Evolutionary conservation across 495 filamentous ascomycete species (phyloP).

Genomic region (Aspergillus heteromorphus): DNA sequence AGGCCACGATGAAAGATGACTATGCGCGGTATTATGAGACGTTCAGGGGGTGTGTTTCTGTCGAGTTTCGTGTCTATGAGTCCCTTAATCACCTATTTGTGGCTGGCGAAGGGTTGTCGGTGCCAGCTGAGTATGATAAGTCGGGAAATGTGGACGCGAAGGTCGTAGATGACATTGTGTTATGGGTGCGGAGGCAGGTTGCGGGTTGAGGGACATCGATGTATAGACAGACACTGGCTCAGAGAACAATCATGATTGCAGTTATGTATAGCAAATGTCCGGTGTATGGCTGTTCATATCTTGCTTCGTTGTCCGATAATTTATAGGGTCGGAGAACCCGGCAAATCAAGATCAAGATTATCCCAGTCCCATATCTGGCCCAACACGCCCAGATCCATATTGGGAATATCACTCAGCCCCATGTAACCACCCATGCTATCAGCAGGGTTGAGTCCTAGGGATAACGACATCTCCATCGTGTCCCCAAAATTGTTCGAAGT

Average conservation of each 20-base stretch:
- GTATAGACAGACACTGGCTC: too few relatives aligned
- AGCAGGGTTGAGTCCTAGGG: slow-evolving; percentile 7
- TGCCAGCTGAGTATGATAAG: slow-evolving; percentile 5
- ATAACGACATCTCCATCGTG: slow-evolving; percentile 5
- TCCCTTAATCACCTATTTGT: slow-evolving; percentile 11
- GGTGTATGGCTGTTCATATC: too few relatives aligned
- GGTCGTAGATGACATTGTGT: background rate
- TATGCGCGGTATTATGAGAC: background rate
- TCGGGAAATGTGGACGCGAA: slow-evolving; percentile 7
- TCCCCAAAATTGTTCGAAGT: background rate
- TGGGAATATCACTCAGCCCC: slow-evolving; percentile 13
- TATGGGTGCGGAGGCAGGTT: background rate
- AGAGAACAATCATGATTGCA: too few relatives aligned
- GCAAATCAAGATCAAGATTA: slow-evolving; percentile 20
- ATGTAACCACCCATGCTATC: background rate
- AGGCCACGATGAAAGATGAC: slow-evolving; percentile 13
- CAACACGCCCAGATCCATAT: slow-evolving; percentile 23
- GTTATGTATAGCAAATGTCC: too few relatives aligned
- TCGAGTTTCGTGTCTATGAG: slow-evolving; percentile 11
- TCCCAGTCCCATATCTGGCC: slow-evolving; percentile 28
- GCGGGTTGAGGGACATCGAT: background rate
- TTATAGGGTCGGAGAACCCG: background rate
- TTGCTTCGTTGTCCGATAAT: background rate
- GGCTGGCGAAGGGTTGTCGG: background rate
- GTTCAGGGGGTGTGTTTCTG: background rate